Evolutionary conservation across 2,329 filamentous ascomycete genomes (phyloP), one percentile per base, ranked within the genome.

Genomic region (Bipolaris cookei): DNA sequence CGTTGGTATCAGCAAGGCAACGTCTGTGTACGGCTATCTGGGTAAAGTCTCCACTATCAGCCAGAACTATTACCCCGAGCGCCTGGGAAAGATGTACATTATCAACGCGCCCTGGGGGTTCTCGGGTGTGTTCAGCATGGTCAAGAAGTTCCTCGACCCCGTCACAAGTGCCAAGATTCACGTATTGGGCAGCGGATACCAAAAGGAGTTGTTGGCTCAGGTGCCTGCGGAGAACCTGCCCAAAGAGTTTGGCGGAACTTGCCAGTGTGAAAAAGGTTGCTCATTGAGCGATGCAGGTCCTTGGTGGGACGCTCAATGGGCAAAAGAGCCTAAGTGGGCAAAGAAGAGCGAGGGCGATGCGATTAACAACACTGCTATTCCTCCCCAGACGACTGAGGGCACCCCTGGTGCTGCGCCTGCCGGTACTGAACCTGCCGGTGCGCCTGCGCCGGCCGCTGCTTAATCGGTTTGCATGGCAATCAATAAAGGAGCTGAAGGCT

Each of bases 41-140:
- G 87, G 87, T 71, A 86, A 90, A 76, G 92, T 92, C 43, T 95
- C 92, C 32, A 88, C 82, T 76, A 91, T 99, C 80, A 96, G 91
- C 64, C 95, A 98, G 81, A 97, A 98, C 86, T 96, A 98, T 87
- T 99, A 99, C 82, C 95, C 95, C 6, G 95, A 99, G 84, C 91
- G 95, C 58, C 84, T 99, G 58, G 95, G 95, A 73, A 93, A 92
- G 80, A 85, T 99, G 75, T 99, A 97, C 84, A 82, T 99, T 70
- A 97, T 99, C 87, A 99, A 99, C 80, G 91, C 94, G 3, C 92
- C 92, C 18, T 98, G 93, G 93, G 84, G 93, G 23, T 98, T 98
- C 84, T 89, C 89, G 61, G 85, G 85, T 67, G 90, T 92, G 62
- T 99, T 95, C 85, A 84, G 81, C 75, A 84, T 96, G 56, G 86